Evolutionary conservation across 139 green algal genomes (phyloP).

Genomic region (Picochlorum sp.): DNA sequence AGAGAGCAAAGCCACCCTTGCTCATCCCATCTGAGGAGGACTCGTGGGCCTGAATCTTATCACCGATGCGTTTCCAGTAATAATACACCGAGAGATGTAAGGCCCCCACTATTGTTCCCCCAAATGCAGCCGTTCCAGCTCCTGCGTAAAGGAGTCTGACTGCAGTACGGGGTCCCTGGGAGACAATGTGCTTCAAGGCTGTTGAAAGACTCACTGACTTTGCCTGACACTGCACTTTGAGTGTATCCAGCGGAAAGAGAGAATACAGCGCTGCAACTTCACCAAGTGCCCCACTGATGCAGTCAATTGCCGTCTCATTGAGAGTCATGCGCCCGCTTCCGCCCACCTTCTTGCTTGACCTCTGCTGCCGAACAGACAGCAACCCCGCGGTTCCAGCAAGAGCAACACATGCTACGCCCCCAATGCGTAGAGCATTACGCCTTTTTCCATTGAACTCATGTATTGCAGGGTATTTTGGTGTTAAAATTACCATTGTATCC

Average conservation of each 20-base stretch:
- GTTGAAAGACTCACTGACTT: conserved; percentile 16
- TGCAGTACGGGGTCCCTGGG: neutral
- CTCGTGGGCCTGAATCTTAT: neutral
- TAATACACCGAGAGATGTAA: conserved; percentile 49
- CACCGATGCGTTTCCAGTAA: conserved; percentile 10
- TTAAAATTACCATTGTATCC: too few relatives aligned
- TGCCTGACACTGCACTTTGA: conserved; percentile 62
- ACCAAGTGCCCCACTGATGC: conserved; percentile 42
- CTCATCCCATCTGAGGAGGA: neutral
- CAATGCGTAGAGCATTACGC: too few relatives aligned
- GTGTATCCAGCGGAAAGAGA: conserved; percentile 59
- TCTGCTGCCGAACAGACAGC: too few relatives aligned
- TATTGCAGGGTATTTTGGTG: too few relatives aligned
- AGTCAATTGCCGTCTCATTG: conserved; percentile 32
- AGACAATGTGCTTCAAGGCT: conserved; percentile 30
- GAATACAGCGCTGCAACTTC: conserved; percentile 48
- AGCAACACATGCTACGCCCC: too few relatives aligned
- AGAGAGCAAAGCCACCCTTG: neutral
- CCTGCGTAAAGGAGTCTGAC: conserved; percentile 39
- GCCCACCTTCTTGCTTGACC: too few relatives aligned
- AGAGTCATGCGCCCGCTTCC: neutral
- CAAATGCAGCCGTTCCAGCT: conserved; percentile 32
- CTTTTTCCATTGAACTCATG: too few relatives aligned
- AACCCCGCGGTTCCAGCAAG: too few relatives aligned
- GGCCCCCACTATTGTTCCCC: conserved; percentile 41